These are phyloP conservation scores for Amaranthus cruentus DNA, from an alignment of 148 eudicot species.

Conservation along the genomic window DNA sequence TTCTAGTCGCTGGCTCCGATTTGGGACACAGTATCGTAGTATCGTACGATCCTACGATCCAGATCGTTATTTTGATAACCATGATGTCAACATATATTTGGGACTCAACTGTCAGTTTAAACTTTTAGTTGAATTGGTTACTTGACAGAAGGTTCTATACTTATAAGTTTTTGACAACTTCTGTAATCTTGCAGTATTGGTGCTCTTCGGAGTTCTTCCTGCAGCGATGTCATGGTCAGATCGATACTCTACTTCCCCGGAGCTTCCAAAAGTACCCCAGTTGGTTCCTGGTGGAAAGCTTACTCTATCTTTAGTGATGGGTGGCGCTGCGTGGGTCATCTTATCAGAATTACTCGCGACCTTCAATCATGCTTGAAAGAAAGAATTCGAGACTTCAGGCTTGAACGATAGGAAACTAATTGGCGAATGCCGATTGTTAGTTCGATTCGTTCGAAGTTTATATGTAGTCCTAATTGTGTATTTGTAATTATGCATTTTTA, in stretches of 20 bases:
- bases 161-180: not conserved
- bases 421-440: too few relatives aligned
- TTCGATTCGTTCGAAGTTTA: too few relatives aligned
- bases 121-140: too few relatives aligned
- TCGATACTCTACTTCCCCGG: slow-evolving; percentile 48
- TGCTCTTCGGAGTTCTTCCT: slow-evolving; percentile 88
- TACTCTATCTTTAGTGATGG: slow-evolving; percentile 64
- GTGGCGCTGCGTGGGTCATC: slow-evolving; percentile 61
- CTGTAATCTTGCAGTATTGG: slow-evolving; percentile 47
- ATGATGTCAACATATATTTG: too few relatives aligned
- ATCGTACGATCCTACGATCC: too few relatives aligned
- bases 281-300: slow-evolving; percentile 85
- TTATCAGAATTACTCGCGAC: slow-evolving; percentile 53
- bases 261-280: slow-evolving; percentile 36
- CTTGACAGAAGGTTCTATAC: not conserved
- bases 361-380: slow-evolving; percentile 32
- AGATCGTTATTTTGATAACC: too few relatives aligned
- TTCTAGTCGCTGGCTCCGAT: too few relatives aligned
- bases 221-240: slow-evolving; percentile 95
- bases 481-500: too few relatives aligned
- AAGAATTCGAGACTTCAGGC: not conserved
- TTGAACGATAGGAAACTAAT: not conserved
- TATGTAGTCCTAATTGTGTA: too few relatives aligned
- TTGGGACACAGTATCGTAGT: too few relatives aligned
- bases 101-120: too few relatives aligned